Evolutionary conservation across 1,139 yeast species (phyloP), one percentile per base, ranked within the genome.

Genomic region (Taphrina flavorubra): DNA sequence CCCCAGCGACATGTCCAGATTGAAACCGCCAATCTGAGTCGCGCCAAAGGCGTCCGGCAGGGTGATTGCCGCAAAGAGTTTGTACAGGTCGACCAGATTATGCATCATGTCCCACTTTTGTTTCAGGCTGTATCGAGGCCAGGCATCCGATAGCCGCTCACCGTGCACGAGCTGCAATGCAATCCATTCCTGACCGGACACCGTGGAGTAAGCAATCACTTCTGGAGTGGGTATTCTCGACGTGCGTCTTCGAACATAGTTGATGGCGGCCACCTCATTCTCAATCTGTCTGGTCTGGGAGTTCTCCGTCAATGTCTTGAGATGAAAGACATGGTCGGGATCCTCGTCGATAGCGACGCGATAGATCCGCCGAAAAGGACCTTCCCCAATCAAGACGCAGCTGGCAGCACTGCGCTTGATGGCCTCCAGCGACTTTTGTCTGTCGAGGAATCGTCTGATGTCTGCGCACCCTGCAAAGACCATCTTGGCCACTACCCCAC

Each of bases 221-320:
- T 53, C 57, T 6, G 57, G 57, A 6, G 57, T 53, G 2, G 57
- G 57, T 1, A 53, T 53, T 13, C 42, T 37, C 18, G 57, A 53
- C 14, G 42, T 37, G 11, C 42, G 25, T 16, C 42, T 37, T 16
- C 57, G 40, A 20, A 53, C 57, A 31, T 53, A 53, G 7, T 53
- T 53, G 57, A 53, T 53, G 40, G 57, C 57, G 20, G 57, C 57
- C 20, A 53, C 57, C 42, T 53, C 57, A 40, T 53, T 53, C 42
- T 34, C 57, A 53, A 53, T 53, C 57, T 53, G 57, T 11, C 57
- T 16, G 25, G 18, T 10, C 18, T 18, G 20, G 20, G 57, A 53
- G 34, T 34, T 40, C 42, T 37, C 34, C 20, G 57, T 53, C 57
- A 53, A 34, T 7, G n/a, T 53, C 42, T 53, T 53, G 57, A 53